phyloP scores from a whole-genome alignment of 192 early-diverging fungal genomes.

The Backusella circina region DNA sequence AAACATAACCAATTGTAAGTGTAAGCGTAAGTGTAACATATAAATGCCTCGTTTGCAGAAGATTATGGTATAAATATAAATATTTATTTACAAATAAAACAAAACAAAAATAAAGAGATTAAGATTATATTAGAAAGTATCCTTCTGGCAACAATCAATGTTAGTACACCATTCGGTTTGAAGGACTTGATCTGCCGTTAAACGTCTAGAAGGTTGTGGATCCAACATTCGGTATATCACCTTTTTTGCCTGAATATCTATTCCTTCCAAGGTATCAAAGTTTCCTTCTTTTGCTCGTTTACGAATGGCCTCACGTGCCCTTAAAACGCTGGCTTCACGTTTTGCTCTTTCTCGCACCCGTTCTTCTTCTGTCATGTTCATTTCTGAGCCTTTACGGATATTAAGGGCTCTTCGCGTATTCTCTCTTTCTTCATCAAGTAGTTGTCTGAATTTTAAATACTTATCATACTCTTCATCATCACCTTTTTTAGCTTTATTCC shows the following conservation, averaged over 20 bases:
- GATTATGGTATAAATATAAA: neutral
- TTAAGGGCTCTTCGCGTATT: neutral
- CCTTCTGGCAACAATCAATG: conserved; percentile 14
- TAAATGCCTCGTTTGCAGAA: neutral
- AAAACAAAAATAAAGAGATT: neutral
- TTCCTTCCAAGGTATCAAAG: conserved; percentile 11
- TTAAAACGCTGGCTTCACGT: conserved; percentile 8
- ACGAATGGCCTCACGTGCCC: conserved; percentile 1
- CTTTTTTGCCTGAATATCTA: conserved; percentile 3
- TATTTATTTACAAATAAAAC: neutral
- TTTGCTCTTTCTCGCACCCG: conserved; percentile 9
- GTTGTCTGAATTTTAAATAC: conserved; percentile 7
- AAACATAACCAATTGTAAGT: neutral
- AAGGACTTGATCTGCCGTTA: conserved; percentile 4
- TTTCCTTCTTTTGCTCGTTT: conserved; percentile 10
- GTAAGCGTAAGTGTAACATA: neutral
- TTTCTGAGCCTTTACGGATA: conserved; percentile 4
- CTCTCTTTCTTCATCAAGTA: conserved; percentile 15
- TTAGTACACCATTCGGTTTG: conserved; percentile 13
- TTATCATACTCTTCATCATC: conserved; percentile 2
- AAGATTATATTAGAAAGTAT: neutral
- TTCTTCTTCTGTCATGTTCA: conserved; percentile 9
- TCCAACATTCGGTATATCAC: conserved; percentile 21
- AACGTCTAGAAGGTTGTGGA: conserved; percentile 2
- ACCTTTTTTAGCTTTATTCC: conserved; percentile 16